phyloP scores from a whole-genome alignment of 345 rosid species.

The Trapa bicornis region DNA sequence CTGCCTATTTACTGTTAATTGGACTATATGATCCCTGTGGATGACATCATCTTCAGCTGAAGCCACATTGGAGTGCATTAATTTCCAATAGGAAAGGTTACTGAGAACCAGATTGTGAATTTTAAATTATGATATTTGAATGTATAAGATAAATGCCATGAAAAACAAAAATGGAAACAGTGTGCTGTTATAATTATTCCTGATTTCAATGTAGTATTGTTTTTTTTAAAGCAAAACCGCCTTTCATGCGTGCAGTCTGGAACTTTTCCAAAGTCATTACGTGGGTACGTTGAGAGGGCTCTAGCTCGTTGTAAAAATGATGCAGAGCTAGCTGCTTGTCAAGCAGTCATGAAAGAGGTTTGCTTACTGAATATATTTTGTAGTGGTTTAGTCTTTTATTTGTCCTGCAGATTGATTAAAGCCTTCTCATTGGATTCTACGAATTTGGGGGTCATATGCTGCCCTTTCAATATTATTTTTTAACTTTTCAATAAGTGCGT shows the following conservation, averaged over 20 bases:
- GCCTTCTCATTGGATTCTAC: not conserved
- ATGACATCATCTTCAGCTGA: not conserved
- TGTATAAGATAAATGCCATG: not conserved
- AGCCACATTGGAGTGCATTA: not conserved
- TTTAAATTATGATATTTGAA: not conserved
- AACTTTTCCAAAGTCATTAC: slow-evolving; percentile 59
- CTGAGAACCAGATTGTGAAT: not conserved
- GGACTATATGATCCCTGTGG: not conserved
- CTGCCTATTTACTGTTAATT: not conserved
- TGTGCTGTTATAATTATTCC: not conserved
- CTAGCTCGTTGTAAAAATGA: slow-evolving; percentile 74
- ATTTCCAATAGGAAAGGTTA: not conserved
- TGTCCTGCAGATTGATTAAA: not conserved
- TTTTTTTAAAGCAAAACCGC: not conserved
- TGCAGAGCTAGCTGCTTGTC: slow-evolving; percentile 52
- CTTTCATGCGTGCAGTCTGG: slow-evolving; percentile 45
- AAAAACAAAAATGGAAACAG: not conserved
- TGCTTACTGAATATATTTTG: slow-evolving; percentile 7
- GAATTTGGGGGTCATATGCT: not conserved
- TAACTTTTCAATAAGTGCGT: too few species aligned
- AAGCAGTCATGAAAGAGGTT: slow-evolving; percentile 68
- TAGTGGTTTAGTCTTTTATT: not conserved
- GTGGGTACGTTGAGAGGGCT: slow-evolving; percentile 85
- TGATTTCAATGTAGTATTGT: not conserved
- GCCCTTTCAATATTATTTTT: not conserved